Evolutionary conservation across 441 rosid genomes (phyloP).

Genomic region (Pelargonium myrrhifolium): DNA sequence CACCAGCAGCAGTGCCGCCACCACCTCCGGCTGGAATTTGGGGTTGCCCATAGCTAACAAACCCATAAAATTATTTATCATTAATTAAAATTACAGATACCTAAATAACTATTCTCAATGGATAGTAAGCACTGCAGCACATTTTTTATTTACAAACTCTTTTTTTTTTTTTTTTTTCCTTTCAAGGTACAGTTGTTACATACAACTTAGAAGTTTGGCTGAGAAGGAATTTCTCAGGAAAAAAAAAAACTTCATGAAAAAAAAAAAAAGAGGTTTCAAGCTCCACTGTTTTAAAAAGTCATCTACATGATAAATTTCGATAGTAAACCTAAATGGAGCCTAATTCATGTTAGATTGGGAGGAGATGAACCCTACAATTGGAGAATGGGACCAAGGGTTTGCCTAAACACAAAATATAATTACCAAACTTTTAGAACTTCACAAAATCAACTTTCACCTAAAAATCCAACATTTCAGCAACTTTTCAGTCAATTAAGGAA

Average conservation of each 20-base stretch:
- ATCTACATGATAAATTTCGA: not conserved
- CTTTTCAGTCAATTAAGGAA: not conserved
- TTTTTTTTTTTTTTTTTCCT: not conserved
- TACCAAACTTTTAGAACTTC: not conserved
- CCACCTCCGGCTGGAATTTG: constrained; percentile 31
- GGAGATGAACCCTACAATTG: not conserved
- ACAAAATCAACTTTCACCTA: not conserved
- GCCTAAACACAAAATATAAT: too few species aligned
- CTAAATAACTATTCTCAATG: not conserved
- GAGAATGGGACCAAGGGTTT: too few species aligned
- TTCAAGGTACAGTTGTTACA: too few species aligned
- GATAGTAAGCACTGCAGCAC: not conserved
- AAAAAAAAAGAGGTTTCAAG: too few species aligned
- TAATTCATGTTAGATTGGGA: not conserved
- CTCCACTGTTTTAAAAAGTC: too few species aligned
- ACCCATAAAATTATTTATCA: not conserved
- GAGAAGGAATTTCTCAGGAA: not conserved
- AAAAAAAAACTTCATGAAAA: not conserved
- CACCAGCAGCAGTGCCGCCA: constrained; percentile 22
- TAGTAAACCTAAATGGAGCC: not conserved
- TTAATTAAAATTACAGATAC: not conserved
- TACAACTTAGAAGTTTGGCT: not conserved
- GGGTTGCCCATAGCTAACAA: constrained; percentile 52
- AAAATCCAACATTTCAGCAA: not conserved
- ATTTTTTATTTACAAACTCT: not conserved